Evolutionary conservation across 2,329 filamentous ascomycete genomes (phyloP), one percentile per base, ranked within the genome.

Genomic region (Alternaria hordeiaustralica): DNA sequence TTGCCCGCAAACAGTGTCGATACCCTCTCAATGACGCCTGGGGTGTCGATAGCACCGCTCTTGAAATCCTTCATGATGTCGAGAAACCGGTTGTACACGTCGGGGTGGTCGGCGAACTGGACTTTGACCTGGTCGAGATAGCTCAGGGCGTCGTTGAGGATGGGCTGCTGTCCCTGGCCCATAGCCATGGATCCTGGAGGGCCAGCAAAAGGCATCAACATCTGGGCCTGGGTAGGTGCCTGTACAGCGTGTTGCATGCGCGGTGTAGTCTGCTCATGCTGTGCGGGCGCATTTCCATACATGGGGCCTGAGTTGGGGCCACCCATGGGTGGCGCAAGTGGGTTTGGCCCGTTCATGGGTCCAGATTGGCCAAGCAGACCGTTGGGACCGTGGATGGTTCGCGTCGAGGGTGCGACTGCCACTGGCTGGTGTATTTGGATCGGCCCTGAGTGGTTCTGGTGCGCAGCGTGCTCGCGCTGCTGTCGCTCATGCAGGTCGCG

Each of bases 1-100:
- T 99, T 95, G 3, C 96, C 96, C 21, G 95, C 94, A 77, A 99
- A 99, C 2, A 99, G 88, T 56, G 94, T 93, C 2, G 96, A 98
- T 26, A 99, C 96, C 53, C 96, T 90, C 74, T 97, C 96, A 71
- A 99, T 99, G 3, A 99, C 96, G 2, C 96, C 96, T 0, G 96
- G 96, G 0, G 96, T 99, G 78, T 99, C 96, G 73, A 99, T 99
- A 88, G 94, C 94, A 82, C 97, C 95, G 74, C 94, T 97, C 82
- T 99, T 99, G 80, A 99, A 99, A 73, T 99, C 96, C 77, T 99
- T 99, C 96, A 99, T 99, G 53, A 99, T 99, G 73, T 99, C 96
- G 49, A 99, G 83, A 73, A 99, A 98, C 41, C 92, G 87, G 75
- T 98, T 98, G 76, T 99, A 99, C 0, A 99, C 96, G 79, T 98